Evolutionary conservation across 768 basidiomycete species (phyloP).

Genomic region (Calocera cornea): DNA sequence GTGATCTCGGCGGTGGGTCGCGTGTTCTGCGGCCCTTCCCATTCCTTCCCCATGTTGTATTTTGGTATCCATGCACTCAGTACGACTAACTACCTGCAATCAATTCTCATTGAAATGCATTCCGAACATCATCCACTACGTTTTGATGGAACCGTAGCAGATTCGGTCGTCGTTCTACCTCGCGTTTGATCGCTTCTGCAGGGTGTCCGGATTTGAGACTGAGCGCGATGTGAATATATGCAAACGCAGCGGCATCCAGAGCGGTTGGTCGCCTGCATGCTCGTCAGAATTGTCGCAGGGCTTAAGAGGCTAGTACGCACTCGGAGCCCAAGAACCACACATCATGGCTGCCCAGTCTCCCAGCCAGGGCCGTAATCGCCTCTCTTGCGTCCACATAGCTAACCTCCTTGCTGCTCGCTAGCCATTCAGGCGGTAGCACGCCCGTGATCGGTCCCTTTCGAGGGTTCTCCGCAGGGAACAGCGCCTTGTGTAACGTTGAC

Average conservation of each 20-base stretch:
- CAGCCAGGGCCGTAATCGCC: constrained; percentile 58
- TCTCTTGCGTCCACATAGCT: constrained; percentile 26
- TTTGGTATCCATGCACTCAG: not conserved
- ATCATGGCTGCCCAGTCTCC: constrained; percentile 52
- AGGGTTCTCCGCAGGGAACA: not conserved
- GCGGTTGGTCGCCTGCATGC: constrained; percentile 51
- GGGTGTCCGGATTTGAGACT: not conserved
- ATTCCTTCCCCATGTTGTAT: not conserved
- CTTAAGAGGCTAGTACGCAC: constrained; percentile 40
- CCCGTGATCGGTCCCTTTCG: not conserved
- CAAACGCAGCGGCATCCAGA: constrained; percentile 70
- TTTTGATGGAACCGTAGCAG: not conserved
- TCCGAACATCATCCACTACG: not conserved
- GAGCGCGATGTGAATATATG: constrained; percentile 46
- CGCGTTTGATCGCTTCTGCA: not conserved
- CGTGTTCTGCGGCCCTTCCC: not conserved
- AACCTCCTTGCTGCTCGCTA: not conserved
- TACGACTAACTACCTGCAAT: not conserved
- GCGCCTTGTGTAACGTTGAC: constrained; percentile 57
- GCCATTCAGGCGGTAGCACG: not conserved
- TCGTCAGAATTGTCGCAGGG: not conserved
- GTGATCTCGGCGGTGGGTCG: constrained; percentile 27
- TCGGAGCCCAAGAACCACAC: constrained; percentile 68
- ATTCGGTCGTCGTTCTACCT: not conserved
- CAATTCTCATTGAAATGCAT: constrained; percentile 1